These are phyloP conservation scores for Colletotrichum caudatum DNA, from an alignment of 2,329 filamentous ascomycete species.

Conservation along the genomic window DNA sequence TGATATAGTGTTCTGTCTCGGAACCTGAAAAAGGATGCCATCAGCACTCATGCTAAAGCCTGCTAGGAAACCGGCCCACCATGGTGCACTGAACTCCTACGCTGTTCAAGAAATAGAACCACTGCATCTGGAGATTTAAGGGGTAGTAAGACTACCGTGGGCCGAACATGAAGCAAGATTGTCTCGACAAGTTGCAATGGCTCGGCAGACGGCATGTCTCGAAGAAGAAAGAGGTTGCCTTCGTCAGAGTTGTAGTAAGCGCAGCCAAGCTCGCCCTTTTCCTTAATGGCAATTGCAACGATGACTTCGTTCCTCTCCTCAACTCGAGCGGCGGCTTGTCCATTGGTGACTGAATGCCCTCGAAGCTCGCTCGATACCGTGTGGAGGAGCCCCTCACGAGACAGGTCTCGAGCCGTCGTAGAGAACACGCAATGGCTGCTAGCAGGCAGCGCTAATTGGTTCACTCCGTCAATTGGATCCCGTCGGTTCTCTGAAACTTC, in stretches of 20 bases:
- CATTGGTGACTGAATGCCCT: background rate
- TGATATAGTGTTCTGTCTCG: conserved; percentile 45
- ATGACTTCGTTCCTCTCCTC: conserved; percentile 68
- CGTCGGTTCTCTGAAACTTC: background rate
- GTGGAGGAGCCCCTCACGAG: background rate
- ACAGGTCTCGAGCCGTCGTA: background rate
- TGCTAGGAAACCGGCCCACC: conserved; percentile 18
- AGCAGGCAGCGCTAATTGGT: background rate
- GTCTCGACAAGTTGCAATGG: conserved; percentile 59
- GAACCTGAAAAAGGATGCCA: background rate
- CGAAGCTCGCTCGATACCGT: background rate
- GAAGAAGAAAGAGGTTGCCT: conserved; percentile 78
- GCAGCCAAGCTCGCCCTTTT: conserved; percentile 81
- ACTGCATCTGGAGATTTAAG: conserved; percentile 59
- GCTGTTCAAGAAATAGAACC: conserved; percentile 47
- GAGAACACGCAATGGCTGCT: background rate
- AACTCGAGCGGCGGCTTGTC: conserved; percentile 16
- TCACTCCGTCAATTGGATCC: too few species aligned
- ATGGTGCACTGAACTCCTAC: conserved; percentile 26
- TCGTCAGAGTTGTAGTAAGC: conserved; percentile 82
- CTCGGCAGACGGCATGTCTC: conserved; percentile 63
- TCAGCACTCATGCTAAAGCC: background rate
- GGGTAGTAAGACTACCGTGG: conserved; percentile 67
- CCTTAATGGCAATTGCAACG: conserved; percentile 82
- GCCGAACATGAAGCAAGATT: conserved; percentile 65